Evolutionary conservation across 1,139 yeast species (phyloP).

Genomic region (Blastobotrys elegans): DNA sequence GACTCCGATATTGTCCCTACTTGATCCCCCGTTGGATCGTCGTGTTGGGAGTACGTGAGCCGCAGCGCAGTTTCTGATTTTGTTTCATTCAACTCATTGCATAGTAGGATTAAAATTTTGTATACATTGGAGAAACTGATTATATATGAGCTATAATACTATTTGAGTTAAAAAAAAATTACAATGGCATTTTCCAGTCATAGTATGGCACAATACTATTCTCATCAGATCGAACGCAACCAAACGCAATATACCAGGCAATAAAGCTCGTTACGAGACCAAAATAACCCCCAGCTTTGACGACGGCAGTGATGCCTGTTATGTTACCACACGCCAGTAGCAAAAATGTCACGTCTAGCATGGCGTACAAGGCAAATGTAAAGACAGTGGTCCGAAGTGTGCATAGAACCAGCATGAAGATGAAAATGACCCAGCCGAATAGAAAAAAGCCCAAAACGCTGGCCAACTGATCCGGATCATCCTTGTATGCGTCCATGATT

Average conservation of each 20-base stretch:
- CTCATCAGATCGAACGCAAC: background rate
- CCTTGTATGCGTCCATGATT: constrained; percentile 51
- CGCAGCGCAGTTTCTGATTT: no score
- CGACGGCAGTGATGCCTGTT: constrained; percentile 36
- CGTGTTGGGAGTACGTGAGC: no score
- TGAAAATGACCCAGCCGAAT: constrained; percentile 76
- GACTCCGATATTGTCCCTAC: no score
- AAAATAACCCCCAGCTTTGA: constrained; percentile 70
- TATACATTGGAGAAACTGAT: no score
- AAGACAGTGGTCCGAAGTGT: constrained; percentile 81
- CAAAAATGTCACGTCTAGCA: constrained; percentile 62
- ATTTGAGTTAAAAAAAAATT: no score
- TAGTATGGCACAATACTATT: background rate
- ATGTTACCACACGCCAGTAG: constrained; percentile 59
- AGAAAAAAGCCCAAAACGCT: constrained; percentile 71
- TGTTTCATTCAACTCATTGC: no score
- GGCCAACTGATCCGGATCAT: constrained; percentile 37
- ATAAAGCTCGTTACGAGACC: constrained; percentile 72
- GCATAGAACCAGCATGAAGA: constrained; percentile 58
- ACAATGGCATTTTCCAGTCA: constrained; percentile 1
- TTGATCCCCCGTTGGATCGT: no score
- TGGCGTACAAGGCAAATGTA: constrained; percentile 61
- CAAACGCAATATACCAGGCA: constrained; percentile 91
- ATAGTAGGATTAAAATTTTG: no score
- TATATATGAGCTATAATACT: no score